Base-by-base conservation (phyloP, 148 eudicot genomes). In the Rhododendron henanense region DNA sequence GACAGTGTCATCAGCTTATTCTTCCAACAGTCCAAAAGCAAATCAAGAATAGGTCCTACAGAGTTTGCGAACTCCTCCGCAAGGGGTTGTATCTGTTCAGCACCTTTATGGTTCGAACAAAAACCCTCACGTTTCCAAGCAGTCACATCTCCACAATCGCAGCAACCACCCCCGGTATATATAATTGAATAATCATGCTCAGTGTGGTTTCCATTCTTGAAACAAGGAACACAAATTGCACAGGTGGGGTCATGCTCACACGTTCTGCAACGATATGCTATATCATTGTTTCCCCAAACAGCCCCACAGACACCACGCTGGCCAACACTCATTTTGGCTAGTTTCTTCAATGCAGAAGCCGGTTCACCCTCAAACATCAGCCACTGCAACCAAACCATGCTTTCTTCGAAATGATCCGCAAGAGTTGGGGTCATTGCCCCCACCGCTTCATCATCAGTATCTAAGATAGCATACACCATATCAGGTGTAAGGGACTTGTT, bases 211-310 rank as follows among this genome's bases (percentile, higher is more conserved):
- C 99, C 99, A 90, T 97, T 93, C 90, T 93, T 93, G 89, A 97
- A 97, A 91, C 99, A 97, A 86, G 98, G 93, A 87, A 95, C 96
- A 83, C 99, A 97, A 85, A 97, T 97, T n/a, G 98, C 99, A 91
- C 99, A 97, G 14, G 99, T 97, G 5, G 99, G 98, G 78, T 97
- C 99, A 90, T 93, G 98, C 89, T 97, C 99, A 89, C 99, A 97
- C 25, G 99, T 97, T 86, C 95, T 89, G 89, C 99, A 97, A 61
- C 94, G 98, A 84, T 93, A 97, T 47, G 99, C 99, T 79, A 97
- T 87, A 88, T 97, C 99, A 90, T 94, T 91, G 83, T 90, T 91
- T 16, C 99, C 99, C 99, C 99, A 97, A 78, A 97, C 94, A 89
- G 96, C 92, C 75, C 99, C 99, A 91, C 99, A 97, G 23, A 97